Evolutionary conservation across 257 asterid species (phyloP).

Genomic region (Agastache rugosa): DNA sequence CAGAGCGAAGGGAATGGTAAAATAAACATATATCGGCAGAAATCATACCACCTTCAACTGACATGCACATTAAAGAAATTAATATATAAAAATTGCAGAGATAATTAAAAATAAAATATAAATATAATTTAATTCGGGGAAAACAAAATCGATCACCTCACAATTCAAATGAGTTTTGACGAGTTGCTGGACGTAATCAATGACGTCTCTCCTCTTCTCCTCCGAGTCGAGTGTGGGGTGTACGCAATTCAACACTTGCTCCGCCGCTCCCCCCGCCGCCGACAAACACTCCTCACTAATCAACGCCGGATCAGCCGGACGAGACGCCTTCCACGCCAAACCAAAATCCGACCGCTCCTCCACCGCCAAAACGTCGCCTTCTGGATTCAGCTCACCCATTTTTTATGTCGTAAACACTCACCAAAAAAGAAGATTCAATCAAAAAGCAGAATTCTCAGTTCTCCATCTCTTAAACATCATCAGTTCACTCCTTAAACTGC

Average conservation of each 20-base stretch:
- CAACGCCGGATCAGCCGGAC: conserved; percentile 52
- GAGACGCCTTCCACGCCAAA: conserved; percentile 28
- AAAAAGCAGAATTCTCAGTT: conserved; percentile 1
- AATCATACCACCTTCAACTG: conserved; percentile 30
- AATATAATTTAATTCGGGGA: neutral
- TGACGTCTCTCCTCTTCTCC: conserved; percentile 60
- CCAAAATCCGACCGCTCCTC: conserved; percentile 31
- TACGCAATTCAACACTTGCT: conserved; percentile 56
- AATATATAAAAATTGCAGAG: neutral
- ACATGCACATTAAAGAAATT: conserved; percentile 13
- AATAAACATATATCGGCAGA: conserved; percentile 11
- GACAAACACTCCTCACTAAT: conserved; percentile 47
- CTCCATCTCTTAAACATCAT: conserved; percentile 5
- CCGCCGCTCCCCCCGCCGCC: conserved; percentile 58
- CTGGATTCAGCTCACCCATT: conserved; percentile 44
- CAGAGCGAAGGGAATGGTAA: conserved; percentile 11
- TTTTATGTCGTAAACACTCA: neutral
- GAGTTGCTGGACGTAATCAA: conserved; percentile 59
- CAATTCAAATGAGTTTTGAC: conserved; percentile 48
- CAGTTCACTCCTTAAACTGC: neutral
- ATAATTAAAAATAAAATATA: neutral
- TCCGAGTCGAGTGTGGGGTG: conserved; percentile 69
- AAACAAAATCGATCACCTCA: conserved; percentile 49
- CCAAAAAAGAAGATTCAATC: neutral
- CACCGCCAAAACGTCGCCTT: conserved; percentile 32